Evolutionary conservation across 1,139 yeast genomes (phyloP), one percentile per base, ranked within the genome.

Genomic region (Meyerozyma smithsonii): DNA sequence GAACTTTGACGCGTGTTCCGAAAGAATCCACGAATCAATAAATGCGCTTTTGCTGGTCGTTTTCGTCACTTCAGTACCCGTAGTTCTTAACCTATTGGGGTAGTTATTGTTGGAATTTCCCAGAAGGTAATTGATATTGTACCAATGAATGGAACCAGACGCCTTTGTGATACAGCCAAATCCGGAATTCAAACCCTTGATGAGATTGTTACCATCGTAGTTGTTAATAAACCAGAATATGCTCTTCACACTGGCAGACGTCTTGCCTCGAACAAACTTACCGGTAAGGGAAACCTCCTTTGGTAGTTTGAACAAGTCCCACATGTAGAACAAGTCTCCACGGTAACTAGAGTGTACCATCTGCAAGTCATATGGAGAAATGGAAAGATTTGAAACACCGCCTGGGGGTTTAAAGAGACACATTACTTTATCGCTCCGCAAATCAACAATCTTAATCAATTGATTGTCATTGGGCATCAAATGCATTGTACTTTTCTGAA

Each of bases 81-180:
- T 48, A 39, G 42, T 46, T n/a, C 46, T 46, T 23, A 52, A 43
- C 10, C 43, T 43, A 36, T 59, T 61, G 8, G 66, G 66, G 36
- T 42, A 50, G 39, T 64, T 64, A 41, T 59, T 60, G 36, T 53
- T 52, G 38, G 57, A 54, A 38, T 59, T 62, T 2, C 72, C 72
- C 12, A 61, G 54, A 28, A 69, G 51, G 45, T 69, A 66, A 43
- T 69, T 69, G 38, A 65, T 60, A 45, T 69, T 67, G 56, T 77
- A 82, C 77, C 84, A 79, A 50, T 82, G 89, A 10, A 82, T 61
- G 2, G 85, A 76, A 0, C 89, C 89, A 18, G 76, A 66, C 6
- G 69, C 60, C 43, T 69, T 65, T 17, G 82, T 80, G 21, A 79
- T 64, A 36, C 82, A 66, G 0, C 84, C 80, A 50, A 81, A 66